Evolutionary conservation across 441 rosid species (phyloP), one percentile per base, ranked within the genome.

Genomic region (Arabidopsis hybrid): DNA sequence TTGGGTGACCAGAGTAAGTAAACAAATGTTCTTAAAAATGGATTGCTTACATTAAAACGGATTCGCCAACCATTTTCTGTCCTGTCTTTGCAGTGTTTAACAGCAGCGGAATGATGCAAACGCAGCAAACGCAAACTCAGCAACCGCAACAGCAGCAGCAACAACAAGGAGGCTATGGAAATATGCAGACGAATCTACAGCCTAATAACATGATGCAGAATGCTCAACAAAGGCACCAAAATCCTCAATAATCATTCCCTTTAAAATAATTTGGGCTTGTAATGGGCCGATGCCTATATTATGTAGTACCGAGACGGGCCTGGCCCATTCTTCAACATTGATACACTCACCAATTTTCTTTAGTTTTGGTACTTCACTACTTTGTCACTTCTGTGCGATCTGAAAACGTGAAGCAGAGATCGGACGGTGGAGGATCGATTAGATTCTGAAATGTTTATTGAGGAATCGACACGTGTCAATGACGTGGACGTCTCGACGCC

Each of bases 161-260:
- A 39, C 87, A 86, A 18, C 92, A 84, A 82, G 89, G 89, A 43
- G 86, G 84, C 3, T 84, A 76, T 66, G 84, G 91, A 21, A 93
- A 78, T 78, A 86, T 88, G 94, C 84, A 77, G 60, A 79, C 82
- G 16, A 91, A 88, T 82, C 70, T 91, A 74, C 98, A 91, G 70
- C 53, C 96, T 39, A 79, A 81, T 34, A 57, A 58, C 73, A 90
- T 90, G 95, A 90, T 87, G 74, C 97, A 90, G 77, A 93, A 89
- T 65, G 60, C 82, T 21, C 97, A 92, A 65, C 97, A 93, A 83
- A 87, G 97, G 71, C 98, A 87, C 75, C 97, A 85, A 78, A 91
- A 86, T 81, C 97, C 86, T 70, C 98, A 90, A 86, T 91, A 50
- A 67, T n/a, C 49, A 26, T 0, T 26, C 2, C 0, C 6, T n/a